These are phyloP conservation scores for Syzygium aqueum DNA, from an alignment of 345 rosid species.

Conservation along the genomic window DNA sequence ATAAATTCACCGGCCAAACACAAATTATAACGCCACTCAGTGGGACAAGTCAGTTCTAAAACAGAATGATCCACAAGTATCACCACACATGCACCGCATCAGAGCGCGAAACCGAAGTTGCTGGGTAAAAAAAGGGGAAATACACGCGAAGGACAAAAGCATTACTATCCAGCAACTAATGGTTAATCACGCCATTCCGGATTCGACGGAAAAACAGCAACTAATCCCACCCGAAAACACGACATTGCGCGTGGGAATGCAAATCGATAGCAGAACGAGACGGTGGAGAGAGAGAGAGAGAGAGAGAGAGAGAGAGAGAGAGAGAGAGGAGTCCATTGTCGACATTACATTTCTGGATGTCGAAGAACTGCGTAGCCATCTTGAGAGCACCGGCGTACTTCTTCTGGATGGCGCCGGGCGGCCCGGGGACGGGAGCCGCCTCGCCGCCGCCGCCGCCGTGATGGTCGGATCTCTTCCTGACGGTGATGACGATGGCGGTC, in stretches of 20 bases:
- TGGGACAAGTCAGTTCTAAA: not conserved
- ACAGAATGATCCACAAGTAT: not conserved
- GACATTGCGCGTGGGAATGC: not conserved
- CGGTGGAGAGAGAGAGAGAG: not conserved
- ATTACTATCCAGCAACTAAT: not conserved
- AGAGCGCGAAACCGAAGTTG: not conserved
- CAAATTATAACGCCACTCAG: not conserved
- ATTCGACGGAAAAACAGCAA: not conserved
- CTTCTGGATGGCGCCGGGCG: constrained; percentile 76
- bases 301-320: not conserved
- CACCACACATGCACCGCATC: not conserved
- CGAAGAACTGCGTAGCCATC: constrained; percentile 76
- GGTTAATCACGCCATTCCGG: not conserved
- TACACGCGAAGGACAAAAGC: not conserved
- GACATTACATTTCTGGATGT: constrained; percentile 70
- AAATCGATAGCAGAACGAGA: not conserved
- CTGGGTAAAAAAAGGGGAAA: not conserved
- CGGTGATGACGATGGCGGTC: constrained; percentile 45
- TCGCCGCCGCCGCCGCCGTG: constrained; percentile 27
- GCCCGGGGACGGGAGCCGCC: constrained; percentile 61
- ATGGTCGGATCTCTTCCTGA: constrained; percentile 39
- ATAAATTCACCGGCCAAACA: not conserved
- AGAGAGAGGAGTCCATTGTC: not conserved
- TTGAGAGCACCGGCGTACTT: constrained; percentile 80
- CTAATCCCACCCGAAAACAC: not conserved